Evolutionary conservation across 805 yeast species (phyloP), one percentile per base, ranked within the genome.

Genomic region (Henningerozyma blattae): DNA sequence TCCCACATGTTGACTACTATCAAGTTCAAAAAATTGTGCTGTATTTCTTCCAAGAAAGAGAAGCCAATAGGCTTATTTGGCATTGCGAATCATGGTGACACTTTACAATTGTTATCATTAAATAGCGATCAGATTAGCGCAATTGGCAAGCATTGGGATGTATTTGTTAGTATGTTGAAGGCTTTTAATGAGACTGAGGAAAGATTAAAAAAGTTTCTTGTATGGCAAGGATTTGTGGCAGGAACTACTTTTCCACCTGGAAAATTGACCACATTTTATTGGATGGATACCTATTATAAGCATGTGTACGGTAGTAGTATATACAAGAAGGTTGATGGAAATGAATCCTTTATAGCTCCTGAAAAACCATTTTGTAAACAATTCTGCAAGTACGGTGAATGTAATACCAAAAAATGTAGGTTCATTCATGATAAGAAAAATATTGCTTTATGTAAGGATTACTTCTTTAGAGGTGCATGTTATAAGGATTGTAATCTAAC

Each of bases 391-490:
- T 22, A 27, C 5, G 43, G 43, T 16, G 17, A 33, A 10, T 40
- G 43, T 26, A 15, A 33, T 3, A 35, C 35, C 24, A 16, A 27
- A 12, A 31, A 27, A 27, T 40, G 43, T 28, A 35, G 33, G 16
- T 33, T 31, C 19, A 25, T 22, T 2, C 43, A 40, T 25, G 41
- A 40, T 22, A 35, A 36, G 10, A 15, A 34, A 24, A 28, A 24
- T 3, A 31, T 35, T 14, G n/a, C 41, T 12, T 15, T 33, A 7
- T 40, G 43, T 25, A 22, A 15, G 14, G 31, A 31, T 3, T 33
- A 30, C 14, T 29, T 27, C 13, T 22, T 28, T 4, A 26, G 16
- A 14, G 36, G 36, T 9, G 19, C 8, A n/a, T 40, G 43, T 33
- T 4, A 12, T n/a, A 14, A 15, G 10, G n/a, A 32, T 4, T 37